These are phyloP conservation scores for Rubia tinctorum DNA, from an alignment of 305 asterid genomes.

Conservation along the genomic window DNA sequence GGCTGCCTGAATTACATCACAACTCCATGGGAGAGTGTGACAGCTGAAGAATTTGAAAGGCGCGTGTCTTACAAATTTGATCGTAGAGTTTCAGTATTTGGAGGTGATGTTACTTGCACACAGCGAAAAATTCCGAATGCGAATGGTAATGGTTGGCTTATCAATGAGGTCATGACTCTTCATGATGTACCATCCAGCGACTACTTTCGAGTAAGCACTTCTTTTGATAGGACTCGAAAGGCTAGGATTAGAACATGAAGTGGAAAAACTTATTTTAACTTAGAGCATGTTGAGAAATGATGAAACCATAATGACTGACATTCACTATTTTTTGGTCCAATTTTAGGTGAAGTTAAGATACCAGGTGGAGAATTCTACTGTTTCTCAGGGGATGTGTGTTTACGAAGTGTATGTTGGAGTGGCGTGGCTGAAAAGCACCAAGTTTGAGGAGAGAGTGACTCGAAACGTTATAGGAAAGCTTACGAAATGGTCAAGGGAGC, in stretches of 20 bases:
- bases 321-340: not conserved
- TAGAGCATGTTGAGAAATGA: not conserved
- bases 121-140: slow-evolving; percentile 72
- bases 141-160: slow-evolving; percentile 68
- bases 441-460: slow-evolving; percentile 71
- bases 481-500: slow-evolving; percentile 51
- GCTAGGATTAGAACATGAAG: not conserved
- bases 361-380: slow-evolving; percentile 74
- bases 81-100: slow-evolving; percentile 60
- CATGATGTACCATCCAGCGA: slow-evolving; percentile 93
- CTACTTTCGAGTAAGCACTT: slow-evolving; percentile 63
- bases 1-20: slow-evolving; percentile 81
- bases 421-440: slow-evolving; percentile 72
- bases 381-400: slow-evolving; percentile 64
- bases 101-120: slow-evolving; percentile 96
- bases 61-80: slow-evolving; percentile 86
- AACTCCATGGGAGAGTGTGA: slow-evolving; percentile 88
- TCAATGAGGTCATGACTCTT: slow-evolving; percentile 95
- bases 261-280: not conserved
- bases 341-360: slow-evolving; percentile 71
- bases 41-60: slow-evolving; percentile 77
- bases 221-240: not conserved
- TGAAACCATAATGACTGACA: slow-evolving; percentile 15
- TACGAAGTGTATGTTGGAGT: slow-evolving; percentile 75
- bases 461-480: slow-evolving; percentile 66